These are phyloP conservation scores for Gleditsia sinensis DNA, from an alignment of 306 rosid species.

Conservation along the genomic window DNA sequence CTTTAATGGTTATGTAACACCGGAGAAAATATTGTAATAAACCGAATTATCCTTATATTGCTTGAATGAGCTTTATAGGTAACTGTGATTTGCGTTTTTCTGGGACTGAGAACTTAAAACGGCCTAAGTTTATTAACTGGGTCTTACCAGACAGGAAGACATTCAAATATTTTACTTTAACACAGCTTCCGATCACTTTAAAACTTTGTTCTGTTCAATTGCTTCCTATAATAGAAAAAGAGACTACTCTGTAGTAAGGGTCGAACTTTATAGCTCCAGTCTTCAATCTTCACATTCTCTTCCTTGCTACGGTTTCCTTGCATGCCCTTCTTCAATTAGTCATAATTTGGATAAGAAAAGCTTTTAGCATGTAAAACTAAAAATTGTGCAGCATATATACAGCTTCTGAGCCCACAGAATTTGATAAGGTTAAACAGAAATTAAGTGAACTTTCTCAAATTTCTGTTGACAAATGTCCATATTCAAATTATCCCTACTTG, in stretches of 20 bases:
- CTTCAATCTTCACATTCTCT: too few relatives aligned
- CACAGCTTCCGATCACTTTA: background rate
- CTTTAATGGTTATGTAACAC: background rate
- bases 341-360: too few relatives aligned
- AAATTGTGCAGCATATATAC: too few relatives aligned
- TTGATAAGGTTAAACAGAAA: background rate
- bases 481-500: too few relatives aligned
- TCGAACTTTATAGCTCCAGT: too few relatives aligned
- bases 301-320: too few relatives aligned
- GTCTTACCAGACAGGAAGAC: slow-evolving; percentile 27
- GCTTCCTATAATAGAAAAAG: too few relatives aligned
- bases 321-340: too few relatives aligned
- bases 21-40: too few relatives aligned
- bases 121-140: background rate
- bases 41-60: too few relatives aligned
- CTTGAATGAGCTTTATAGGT: background rate
- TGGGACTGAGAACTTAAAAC: background rate
- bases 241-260: too few relatives aligned
- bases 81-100: background rate
- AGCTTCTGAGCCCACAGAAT: background rate
- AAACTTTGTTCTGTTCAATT: background rate
- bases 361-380: too few relatives aligned
- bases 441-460: background rate
- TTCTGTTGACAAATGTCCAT: background rate
- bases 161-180: slow-evolving; percentile 1